phyloP scores from a whole-genome alignment of 208 protist genomes.

The Angomonas ambiguus region DNA sequence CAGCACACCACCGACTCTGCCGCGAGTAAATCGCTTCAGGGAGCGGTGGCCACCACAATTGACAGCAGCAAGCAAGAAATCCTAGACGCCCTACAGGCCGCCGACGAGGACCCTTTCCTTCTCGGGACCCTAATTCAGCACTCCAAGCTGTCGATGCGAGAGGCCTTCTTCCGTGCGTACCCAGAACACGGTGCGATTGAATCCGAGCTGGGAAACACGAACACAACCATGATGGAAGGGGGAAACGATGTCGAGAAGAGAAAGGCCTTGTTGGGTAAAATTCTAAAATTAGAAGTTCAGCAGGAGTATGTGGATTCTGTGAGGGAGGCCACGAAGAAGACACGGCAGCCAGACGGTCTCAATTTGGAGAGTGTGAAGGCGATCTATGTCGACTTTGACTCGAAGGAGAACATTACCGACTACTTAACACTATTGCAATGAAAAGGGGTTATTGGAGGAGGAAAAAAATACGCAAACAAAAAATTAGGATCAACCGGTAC shows the following conservation, averaged over 20 bases:
- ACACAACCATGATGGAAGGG: not conserved
- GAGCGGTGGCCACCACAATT: constrained; percentile 13
- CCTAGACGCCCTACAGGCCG: constrained; percentile 18
- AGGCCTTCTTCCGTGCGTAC: not conserved
- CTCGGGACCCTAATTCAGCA: constrained; percentile 46
- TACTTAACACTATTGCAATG: not conserved
- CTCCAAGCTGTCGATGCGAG: constrained; percentile 11
- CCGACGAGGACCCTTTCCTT: constrained; percentile 57
- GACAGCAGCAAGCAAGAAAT: constrained; percentile 22
- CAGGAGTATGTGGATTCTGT: not conserved
- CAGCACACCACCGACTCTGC: not conserved
- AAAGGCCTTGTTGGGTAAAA: not conserved
- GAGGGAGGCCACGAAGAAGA: not conserved
- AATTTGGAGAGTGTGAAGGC: not conserved
- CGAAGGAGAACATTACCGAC: not conserved
- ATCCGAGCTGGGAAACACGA: not conserved
- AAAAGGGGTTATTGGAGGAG: not conserved
- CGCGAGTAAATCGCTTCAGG: not conserved
- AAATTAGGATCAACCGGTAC: no score
- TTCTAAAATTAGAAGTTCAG: not conserved
- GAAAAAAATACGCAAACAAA: no score
- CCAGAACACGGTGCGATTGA: not conserved
- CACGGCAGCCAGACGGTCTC: not conserved
- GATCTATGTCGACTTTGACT: not conserved
- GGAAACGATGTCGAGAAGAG: not conserved